Percentiles rank a stretch among this genome's conserved stretches.
phyloP scores from a whole-genome alignment of 2,329 filamentous ascomycete genomes.

The Penicillium janthinellum region DNA sequence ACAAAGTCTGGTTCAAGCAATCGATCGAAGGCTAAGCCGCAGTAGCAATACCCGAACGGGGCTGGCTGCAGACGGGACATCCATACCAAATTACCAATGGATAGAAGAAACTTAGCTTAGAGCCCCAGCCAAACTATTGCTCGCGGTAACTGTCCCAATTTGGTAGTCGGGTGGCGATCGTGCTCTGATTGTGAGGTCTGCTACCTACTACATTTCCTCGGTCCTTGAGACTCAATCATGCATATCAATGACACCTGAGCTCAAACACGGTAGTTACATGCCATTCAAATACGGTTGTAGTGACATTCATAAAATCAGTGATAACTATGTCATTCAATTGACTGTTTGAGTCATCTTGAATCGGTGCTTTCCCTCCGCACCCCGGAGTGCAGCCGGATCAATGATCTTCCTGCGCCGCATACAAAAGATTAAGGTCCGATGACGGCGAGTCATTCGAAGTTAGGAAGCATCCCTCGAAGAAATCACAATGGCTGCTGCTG shows the following conservation, averaged over 20 bases:
- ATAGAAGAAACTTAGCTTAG: too few species aligned
- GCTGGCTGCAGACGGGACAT: too few species aligned
- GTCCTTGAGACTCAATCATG: neutral
- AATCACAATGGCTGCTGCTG: constrained; percentile 54
- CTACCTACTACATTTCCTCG: neutral
- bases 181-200: neutral
- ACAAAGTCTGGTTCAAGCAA: neutral
- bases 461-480: constrained; percentile 23
- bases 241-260: neutral
- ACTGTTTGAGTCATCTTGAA: neutral
- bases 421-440: constrained; percentile 35
- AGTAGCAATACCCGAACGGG: too few species aligned
- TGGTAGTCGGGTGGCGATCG: neutral
- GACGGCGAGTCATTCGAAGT: constrained; percentile 27
- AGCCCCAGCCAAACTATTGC: neutral
- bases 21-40: neutral
- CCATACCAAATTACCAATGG: too few species aligned
- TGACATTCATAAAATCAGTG: neutral
- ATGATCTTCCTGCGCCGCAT: constrained; percentile 24
- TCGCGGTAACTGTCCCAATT: constrained; percentile 6
- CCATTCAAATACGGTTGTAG: neutral
- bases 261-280: neutral
- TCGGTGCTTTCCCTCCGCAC: constrained; percentile 18
- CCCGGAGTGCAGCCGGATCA: constrained; percentile 25
- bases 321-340: neutral